Percentiles rank a stretch among this genome's conserved stretches.
Conservation (phyloP, 768 basidiomycete genomes). For the Auricularia heimuer region DNA sequence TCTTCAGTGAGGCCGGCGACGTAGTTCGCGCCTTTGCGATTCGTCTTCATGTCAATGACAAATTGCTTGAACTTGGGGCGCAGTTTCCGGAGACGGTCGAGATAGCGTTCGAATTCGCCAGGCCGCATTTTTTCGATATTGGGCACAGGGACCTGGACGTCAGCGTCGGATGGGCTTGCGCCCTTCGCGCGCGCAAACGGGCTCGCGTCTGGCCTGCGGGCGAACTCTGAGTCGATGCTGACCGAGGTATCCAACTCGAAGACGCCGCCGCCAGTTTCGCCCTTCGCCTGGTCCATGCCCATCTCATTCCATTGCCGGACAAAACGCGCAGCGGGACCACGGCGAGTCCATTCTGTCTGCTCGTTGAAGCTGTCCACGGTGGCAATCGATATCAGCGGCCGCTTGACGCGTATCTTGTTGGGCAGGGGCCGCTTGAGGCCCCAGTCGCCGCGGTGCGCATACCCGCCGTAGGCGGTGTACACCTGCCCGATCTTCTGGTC, state of each 20-base stretch:
- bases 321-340: slow-evolving; percentile 56
- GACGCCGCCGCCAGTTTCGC: slow-evolving; percentile 19
- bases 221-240: slow-evolving; percentile 42
- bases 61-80: slow-evolving; percentile 48
- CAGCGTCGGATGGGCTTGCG: background rate
- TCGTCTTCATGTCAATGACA: slow-evolving; percentile 21
- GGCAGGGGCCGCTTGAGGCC: slow-evolving; percentile 78
- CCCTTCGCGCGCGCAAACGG: background rate
- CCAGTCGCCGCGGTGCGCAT: slow-evolving; percentile 71
- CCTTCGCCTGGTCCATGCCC: slow-evolving; percentile 25
- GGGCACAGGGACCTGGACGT: slow-evolving; percentile 22
- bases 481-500: slow-evolving; percentile 71
- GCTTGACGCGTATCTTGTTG: slow-evolving; percentile 38
- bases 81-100: slow-evolving; percentile 44
- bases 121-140: slow-evolving; percentile 56
- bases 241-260: slow-evolving; percentile 27
- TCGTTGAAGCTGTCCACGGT: slow-evolving; percentile 63
- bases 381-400: slow-evolving; percentile 55
- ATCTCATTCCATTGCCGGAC: slow-evolving; percentile 60
- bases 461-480: slow-evolving; percentile 59
- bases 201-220: slow-evolving; percentile 4
- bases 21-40: slow-evolving; percentile 4
- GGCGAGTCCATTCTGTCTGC: slow-evolving; percentile 69
- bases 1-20: background rate
- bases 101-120: slow-evolving; percentile 46